Conservation (phyloP, 2,329 filamentous ascomycete species). For the Meredithiella fracta region DNA sequence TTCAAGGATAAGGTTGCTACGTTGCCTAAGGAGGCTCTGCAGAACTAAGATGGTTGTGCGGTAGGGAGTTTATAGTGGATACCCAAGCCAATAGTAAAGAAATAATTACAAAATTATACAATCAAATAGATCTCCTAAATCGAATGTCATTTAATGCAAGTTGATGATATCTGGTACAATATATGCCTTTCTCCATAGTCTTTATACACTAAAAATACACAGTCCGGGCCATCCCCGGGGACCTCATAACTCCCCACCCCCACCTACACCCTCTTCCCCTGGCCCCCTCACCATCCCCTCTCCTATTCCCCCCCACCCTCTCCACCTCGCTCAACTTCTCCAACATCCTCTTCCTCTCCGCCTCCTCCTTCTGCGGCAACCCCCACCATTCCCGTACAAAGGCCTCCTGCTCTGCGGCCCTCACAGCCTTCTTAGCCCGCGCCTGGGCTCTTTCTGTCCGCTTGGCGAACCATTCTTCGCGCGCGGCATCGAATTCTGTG, state of each 20-base stretch:
- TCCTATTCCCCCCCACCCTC: conserved; percentile 25
- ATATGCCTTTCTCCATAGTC: not conserved
- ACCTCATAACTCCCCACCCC: not conserved
- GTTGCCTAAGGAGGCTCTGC: conserved; percentile 33
- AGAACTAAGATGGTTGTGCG: conserved; percentile 12
- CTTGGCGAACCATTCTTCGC: conserved; percentile 82
- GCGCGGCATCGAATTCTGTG: conserved; percentile 68
- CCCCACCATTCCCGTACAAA: conserved; percentile 55
- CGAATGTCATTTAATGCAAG: not conserved
- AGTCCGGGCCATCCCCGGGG: not conserved
- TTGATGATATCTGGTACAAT: conserved; percentile 1
- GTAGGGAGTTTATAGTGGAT: not conserved
- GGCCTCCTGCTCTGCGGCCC: conserved; percentile 43
- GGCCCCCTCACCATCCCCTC: not conserved
- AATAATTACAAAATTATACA: conserved; percentile 3
- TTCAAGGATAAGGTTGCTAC: conserved; percentile 68
- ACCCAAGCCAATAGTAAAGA: not conserved
- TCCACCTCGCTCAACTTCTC: conserved; percentile 35
- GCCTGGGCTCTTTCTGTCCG: conserved; percentile 53
- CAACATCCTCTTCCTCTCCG: conserved; percentile 33
- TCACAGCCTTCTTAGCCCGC: conserved; percentile 44
- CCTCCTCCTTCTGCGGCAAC: conserved; percentile 38
- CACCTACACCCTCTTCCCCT: not conserved
- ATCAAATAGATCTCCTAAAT: not conserved
- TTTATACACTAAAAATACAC: conserved; percentile 10